Percentiles rank a stretch among this genome's conserved stretches.
phyloP scores from a whole-genome alignment of 495 filamentous ascomycete species.

The Thermochaetoides thermophila region DNA sequence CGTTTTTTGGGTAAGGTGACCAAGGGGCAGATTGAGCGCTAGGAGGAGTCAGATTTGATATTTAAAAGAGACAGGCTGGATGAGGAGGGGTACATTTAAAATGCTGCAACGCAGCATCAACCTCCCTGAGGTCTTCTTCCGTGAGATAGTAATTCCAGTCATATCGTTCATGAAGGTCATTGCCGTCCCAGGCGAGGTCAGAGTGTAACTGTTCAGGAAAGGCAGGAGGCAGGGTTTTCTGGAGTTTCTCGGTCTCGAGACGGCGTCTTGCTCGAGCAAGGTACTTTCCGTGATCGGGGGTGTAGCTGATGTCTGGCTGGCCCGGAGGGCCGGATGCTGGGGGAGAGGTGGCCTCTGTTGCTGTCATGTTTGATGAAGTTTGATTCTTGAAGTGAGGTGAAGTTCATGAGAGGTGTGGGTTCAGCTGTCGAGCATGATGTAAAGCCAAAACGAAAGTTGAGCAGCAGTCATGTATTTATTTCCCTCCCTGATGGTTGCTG shows the following conservation, averaged over 20 bases:
- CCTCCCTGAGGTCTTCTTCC: constrained; percentile 35
- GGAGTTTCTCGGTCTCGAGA: constrained; percentile 26
- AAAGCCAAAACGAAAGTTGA: too few relatives aligned
- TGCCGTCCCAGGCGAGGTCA: constrained; percentile 44
- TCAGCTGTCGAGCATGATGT: too few relatives aligned
- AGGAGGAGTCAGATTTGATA: constrained; percentile 1
- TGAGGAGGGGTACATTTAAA: constrained; percentile 34
- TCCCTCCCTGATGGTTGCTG: too few relatives aligned
- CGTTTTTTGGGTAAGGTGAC: constrained; percentile 34
- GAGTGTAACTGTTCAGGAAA: constrained; percentile 36
- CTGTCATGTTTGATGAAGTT: too few relatives aligned
- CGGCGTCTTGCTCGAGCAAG: constrained; percentile 33
- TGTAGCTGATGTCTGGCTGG: constrained; percentile 44
- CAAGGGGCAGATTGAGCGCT: constrained; percentile 30
- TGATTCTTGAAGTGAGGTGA: too few relatives aligned
- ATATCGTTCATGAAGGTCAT: constrained; percentile 30
- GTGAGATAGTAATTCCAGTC: constrained; percentile 39
- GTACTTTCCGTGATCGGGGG: constrained; percentile 41
- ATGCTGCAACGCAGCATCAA: constrained; percentile 37
- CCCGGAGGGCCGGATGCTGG: constrained; percentile 12
- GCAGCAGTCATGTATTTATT: too few relatives aligned
- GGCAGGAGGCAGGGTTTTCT: constrained; percentile 30
- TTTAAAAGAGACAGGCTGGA: too few relatives aligned
- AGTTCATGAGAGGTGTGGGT: too few relatives aligned
- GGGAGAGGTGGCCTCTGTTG: too few relatives aligned